A percentile compares a stretch with the other conserved stretches of the same genome.
Evolutionary conservation across 495 filamentous ascomycete genomes (phyloP).

Genomic region (Penicillium simplicissimum): DNA sequence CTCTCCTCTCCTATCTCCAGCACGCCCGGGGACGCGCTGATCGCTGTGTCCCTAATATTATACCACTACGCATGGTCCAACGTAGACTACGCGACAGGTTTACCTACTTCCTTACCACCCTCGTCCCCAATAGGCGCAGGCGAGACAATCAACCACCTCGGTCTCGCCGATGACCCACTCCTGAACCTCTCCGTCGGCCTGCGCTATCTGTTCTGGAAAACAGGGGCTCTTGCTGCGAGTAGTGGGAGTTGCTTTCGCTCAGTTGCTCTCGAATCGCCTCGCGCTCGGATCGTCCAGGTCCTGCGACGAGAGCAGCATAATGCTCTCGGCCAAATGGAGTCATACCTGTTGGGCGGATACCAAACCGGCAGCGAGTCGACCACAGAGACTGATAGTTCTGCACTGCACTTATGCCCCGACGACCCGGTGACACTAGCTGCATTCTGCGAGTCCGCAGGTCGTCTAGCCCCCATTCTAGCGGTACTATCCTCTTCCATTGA

Average conservation of each 20-base stretch:
- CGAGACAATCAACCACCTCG: background rate
- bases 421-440: background rate
- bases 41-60: background rate
- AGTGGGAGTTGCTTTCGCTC: background rate
- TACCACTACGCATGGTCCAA: background rate
- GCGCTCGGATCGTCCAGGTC: background rate
- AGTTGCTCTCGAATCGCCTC: background rate
- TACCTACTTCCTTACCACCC: background rate
- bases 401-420: background rate
- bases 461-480: background rate
- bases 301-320: background rate
- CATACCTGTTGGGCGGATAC: background rate
- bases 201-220: background rate
- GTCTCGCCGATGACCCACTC: background rate
- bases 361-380: background rate
- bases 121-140: background rate
- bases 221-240: background rate
- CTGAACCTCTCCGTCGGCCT: background rate
- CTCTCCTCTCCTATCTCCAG: background rate
- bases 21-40: background rate
- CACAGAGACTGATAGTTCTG: background rate
- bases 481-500: background rate
- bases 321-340: background rate
- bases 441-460: background rate
- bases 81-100: background rate